A percentile compares a stretch with the other conserved stretches of the same genome.
Evolutionary conservation across 768 basidiomycete genomes (phyloP).

Genomic region (Pleurotus giganteus): DNA sequence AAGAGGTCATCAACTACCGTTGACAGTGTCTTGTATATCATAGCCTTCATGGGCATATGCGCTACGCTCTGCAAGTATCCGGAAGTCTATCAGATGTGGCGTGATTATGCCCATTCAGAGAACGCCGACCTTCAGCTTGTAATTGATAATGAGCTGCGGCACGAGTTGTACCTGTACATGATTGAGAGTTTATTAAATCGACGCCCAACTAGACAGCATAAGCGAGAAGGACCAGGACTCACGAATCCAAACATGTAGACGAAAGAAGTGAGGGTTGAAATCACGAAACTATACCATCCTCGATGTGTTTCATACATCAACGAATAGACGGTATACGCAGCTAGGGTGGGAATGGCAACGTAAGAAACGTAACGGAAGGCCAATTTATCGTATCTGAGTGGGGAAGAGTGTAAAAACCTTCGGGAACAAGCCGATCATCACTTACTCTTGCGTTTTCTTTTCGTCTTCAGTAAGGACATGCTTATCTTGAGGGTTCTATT

Average conservation of each 20-base stretch:
- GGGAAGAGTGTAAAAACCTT: conserved; percentile 5
- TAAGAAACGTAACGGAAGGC: conserved; percentile 96
- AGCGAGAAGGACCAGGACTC: conserved; percentile 34
- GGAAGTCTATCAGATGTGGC: conserved; percentile 10
- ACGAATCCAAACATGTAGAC: conserved; percentile 99
- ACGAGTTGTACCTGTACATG: conserved; percentile 71
- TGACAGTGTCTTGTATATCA: conserved; percentile 93
- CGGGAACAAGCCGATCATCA: conserved; percentile 9
- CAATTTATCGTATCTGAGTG: conserved; percentile 75
- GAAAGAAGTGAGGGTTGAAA: conserved; percentile 89
- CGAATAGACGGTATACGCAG: conserved; percentile 76
- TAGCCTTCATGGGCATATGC: conserved; percentile 98
- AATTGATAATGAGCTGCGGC: conserved; percentile 93
- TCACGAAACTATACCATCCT: conserved; percentile 96
- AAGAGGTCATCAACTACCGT: conserved; percentile 93
- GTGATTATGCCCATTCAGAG: conserved; percentile 9
- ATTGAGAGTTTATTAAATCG: conserved; percentile 14
- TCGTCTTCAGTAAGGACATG: conserved; percentile 96
- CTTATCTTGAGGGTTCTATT: conserved; percentile 59
- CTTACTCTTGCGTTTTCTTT: conserved; percentile 95
- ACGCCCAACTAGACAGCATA: conserved; percentile 3
- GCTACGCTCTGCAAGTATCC: conserved; percentile 70
- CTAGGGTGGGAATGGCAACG: conserved; percentile 79
- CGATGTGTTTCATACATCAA: conserved; percentile 81
- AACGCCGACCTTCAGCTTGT: conserved; percentile 82